Base-by-base conservation (phyloP, 1,284 basidiomycete species). In the Hemileia vastatrix region DNA sequence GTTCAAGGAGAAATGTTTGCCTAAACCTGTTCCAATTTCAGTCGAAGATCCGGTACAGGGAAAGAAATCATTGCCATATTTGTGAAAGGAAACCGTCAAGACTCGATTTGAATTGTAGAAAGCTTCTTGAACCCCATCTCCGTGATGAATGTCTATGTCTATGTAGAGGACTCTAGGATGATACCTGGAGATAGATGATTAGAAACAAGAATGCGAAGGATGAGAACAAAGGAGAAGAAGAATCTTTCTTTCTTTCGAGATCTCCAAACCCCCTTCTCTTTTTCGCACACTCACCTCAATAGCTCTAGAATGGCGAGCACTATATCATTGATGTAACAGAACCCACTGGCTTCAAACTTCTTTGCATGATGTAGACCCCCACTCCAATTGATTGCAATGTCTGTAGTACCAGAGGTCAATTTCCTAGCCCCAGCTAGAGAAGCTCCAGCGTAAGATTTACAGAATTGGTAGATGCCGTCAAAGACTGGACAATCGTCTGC, bases 61-160 rank as follows among this genome's bases (percentile, higher is more conserved):
- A 77, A 99, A 99, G 80, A 99, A 99, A 73, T 96, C 91, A 66
- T 90, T 90, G 1, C 89, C 93, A 78, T 96, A 99, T 78, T 98
- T 98, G 81, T 99, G 94, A 78, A 99, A 98, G 0, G 94, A 97
- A 19, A 96, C 90, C 0, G 95, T 98, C 83, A 97, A 87, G 64
- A 99, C 94, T 21, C 95, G 86, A 71, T 98, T 94, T 43, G 91
- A 90, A 70, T 93, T 87, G 78, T 96, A 99, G 77, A 99, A 99
- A 0, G 95, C 95, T 67, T 93, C 87, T 75, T 96, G 93, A 4
- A 96, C 92, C 27, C 92, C 93, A 71, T 96, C 93, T 19, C 93
- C 92, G 72, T 96, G 92, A 76, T 96, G 92, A 64, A 96, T 95
- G 73, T 96, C 92, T 67, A 96, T 96, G 77, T 96, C 92, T 69